Percentiles rank a stretch among this genome's conserved stretches.
Conservation (phyloP, 768 basidiomycete genomes). For the Mrakia hoshinonis region DNA sequence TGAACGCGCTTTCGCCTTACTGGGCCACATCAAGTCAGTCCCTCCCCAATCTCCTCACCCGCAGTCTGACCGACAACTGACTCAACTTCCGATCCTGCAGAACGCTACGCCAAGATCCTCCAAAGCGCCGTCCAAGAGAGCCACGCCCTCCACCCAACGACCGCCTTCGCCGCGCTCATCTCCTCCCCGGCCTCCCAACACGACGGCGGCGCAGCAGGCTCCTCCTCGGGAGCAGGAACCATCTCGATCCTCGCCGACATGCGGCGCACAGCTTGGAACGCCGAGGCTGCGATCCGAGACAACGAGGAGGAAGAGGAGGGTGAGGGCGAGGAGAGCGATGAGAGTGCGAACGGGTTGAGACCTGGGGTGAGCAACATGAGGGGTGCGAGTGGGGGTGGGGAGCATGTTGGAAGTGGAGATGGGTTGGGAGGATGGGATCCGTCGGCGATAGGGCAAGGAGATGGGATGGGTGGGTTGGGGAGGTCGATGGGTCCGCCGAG, state of each 20-base stretch:
- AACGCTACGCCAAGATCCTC: conserved; percentile 24
- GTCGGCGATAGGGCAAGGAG: not conserved
- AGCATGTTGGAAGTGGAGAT: not conserved
- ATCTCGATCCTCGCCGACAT: conserved; percentile 20
- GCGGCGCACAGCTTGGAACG: conserved; percentile 24
- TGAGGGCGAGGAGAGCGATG: not conserved
- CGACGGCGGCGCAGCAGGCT: not conserved
- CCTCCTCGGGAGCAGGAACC: not conserved
- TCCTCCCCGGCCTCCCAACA: not conserved
- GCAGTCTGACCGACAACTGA: no score
- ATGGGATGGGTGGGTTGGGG: not conserved
- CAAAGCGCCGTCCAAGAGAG: conserved; percentile 6
- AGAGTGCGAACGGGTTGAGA: not conserved
- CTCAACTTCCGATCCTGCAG: not conserved
- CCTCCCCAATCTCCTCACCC: not conserved
- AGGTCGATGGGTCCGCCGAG: not conserved
- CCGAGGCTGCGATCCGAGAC: conserved; percentile 15
- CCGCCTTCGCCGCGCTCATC: not conserved
- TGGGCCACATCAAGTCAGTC: conserved; percentile 19
- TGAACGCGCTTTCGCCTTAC: conserved; percentile 8
- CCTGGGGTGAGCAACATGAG: not conserved
- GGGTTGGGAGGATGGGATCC: conserved; percentile 1
- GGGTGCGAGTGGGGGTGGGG: not conserved
- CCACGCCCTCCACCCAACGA: conserved; percentile 1
- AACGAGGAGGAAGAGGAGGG: conserved; percentile 16